Base-by-base conservation (phyloP, 176 grass and related monocot species). In the Rhynchospora tenuis region DNA sequence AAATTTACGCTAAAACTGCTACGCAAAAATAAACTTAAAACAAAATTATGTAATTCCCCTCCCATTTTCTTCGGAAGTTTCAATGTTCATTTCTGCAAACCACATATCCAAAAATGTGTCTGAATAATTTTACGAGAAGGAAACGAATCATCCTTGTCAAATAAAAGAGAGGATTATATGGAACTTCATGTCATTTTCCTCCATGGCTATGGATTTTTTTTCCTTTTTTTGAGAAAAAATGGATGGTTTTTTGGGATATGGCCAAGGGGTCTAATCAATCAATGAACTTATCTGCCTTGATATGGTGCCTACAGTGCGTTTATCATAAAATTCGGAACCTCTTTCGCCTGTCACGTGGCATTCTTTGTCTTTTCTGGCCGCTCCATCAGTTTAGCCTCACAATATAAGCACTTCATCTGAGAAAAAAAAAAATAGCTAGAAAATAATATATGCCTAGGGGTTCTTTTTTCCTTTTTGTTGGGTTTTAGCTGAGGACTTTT, bases 101-200 rank as follows among this genome's bases (percentile, higher is more conserved):
- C 43, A 48, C 20, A 73, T 9, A 73, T 50, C 0, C 5, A 51
- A 15, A n/a, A 26, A 51, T 73, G 26, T 46, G 19, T 10, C 23
- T 10, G 4, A 65, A 29, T 29, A 6, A 72, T 72, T 73, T 48
- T 2, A 7, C 50, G 43, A n/a, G 2, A 59, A 59, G 17, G 56
- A 2, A 59, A 20, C 56, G 56, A 7, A 59, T 19, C n/a, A 15
- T 26, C 45, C 22, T 27, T 5, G 11, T 50, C 45, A 73, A 73
- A 73, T 73, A 50, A 74, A 73, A 50, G 70, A 74, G 3, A 28
- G 13, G 71, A 74, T 74, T 20, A 74, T 45, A 74, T 74, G 14
- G 22, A 52, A 74, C 26, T 52, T 52, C 3, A 50, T 74, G 46
- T 74, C 46, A 52, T 52, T 74, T 74, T 74, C 71, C 71, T n/a